Evolutionary conservation across 1,284 basidiomycete genomes (phyloP).

Genomic region (Phenoliferia sp.): DNA sequence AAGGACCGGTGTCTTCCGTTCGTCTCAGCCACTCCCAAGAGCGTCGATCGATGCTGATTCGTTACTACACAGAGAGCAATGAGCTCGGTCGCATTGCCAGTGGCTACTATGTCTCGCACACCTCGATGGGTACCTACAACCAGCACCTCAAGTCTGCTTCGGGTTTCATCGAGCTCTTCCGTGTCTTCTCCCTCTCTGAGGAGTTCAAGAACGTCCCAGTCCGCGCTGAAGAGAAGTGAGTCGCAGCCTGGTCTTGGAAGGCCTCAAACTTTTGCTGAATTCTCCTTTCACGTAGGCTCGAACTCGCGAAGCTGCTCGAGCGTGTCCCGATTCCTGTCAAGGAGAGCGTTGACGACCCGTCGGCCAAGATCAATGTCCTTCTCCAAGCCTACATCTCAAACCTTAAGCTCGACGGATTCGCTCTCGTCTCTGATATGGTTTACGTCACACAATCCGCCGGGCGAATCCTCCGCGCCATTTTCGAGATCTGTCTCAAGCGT

Average conservation of each 20-base stretch:
- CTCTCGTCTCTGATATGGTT: conserved; percentile 94
- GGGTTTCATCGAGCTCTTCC: conserved; percentile 82
- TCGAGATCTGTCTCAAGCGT: conserved; percentile 95
- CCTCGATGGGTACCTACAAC: conserved; percentile 95
- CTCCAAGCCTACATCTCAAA: conserved; percentile 94
- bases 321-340: conserved; percentile 97
- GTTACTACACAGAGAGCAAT: conserved; percentile 53
- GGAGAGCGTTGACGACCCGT: conserved; percentile 91
- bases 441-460: conserved; percentile 49
- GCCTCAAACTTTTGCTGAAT: conserved; percentile 27
- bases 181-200: conserved; percentile 92
- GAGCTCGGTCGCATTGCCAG: conserved; percentile 93
- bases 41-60: background rate
- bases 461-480: conserved; percentile 89
- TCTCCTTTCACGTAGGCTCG: conserved; percentile 57
- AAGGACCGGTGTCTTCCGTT: conserved; percentile 71
- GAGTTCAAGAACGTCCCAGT: conserved; percentile 96
- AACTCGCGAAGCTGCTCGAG: conserved; percentile 87
- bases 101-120: conserved; percentile 93
- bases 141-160: conserved; percentile 77
- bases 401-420: conserved; percentile 90
- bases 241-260: conserved; percentile 1
- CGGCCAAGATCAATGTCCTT: conserved; percentile 95
- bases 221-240: conserved; percentile 46
- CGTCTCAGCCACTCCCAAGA: background rate